Conservation (phyloP, 2,329 filamentous ascomycete genomes). For the Alternaria consortialis region DNA sequence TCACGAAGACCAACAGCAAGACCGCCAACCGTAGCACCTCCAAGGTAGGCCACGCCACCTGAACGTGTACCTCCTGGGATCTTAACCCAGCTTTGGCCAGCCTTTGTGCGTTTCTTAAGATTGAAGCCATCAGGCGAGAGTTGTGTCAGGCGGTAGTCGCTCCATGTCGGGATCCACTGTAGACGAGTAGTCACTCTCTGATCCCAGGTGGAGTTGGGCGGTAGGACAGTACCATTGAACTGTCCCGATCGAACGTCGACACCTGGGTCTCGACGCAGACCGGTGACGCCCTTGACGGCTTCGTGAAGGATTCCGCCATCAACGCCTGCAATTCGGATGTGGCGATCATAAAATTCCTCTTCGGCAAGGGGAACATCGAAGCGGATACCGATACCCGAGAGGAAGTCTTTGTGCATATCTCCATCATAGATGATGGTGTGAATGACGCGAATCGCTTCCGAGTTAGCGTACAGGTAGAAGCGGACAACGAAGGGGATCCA, state of each 20-base stretch:
- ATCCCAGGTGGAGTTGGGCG: slow-evolving; percentile 56
- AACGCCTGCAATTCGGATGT: slow-evolving; percentile 65
- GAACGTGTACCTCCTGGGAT: slow-evolving; percentile 66
- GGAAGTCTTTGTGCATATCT: slow-evolving; percentile 60
- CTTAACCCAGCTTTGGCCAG: slow-evolving; percentile 66
- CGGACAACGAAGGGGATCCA: slow-evolving; percentile 66
- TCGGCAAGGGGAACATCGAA: slow-evolving; percentile 64
- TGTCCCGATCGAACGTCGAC: slow-evolving; percentile 60
- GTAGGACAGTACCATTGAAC: slow-evolving; percentile 58
- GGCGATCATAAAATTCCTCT: slow-evolving; percentile 66
- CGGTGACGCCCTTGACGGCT: slow-evolving; percentile 68
- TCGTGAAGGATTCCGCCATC: slow-evolving; percentile 66
- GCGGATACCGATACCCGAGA: slow-evolving; percentile 63
- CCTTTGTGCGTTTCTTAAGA: slow-evolving; percentile 67
- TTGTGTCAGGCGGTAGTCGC: slow-evolving; percentile 66
- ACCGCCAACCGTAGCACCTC: slow-evolving; percentile 65
- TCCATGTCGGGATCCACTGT: slow-evolving; percentile 67
- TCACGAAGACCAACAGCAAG: slow-evolving; percentile 66
- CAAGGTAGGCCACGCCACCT: slow-evolving; percentile 67
- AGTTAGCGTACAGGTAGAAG: slow-evolving; percentile 68
- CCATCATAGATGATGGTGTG: slow-evolving; percentile 67
- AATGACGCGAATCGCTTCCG: slow-evolving; percentile 63
- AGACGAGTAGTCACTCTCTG: slow-evolving; percentile 57
- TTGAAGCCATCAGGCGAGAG: slow-evolving; percentile 69
- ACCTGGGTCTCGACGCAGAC: slow-evolving; percentile 66